Evolutionary conservation across 306 rosid species (phyloP), one percentile per base, ranked within the genome.

Genomic region (Styphnolobium japonicum): DNA sequence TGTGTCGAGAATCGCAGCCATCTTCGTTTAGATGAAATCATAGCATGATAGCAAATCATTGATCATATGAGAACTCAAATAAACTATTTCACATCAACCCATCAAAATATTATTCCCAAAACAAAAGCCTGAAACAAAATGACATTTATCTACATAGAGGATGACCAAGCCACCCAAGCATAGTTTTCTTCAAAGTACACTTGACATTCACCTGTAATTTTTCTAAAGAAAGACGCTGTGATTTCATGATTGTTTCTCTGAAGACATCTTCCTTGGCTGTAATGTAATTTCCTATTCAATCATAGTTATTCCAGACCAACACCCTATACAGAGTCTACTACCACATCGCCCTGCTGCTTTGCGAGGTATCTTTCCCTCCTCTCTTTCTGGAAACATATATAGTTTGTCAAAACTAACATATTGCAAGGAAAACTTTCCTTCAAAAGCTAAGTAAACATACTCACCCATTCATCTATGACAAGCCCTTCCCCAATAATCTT

Each of bases 311-410:
- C 40, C 64, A 71, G 58, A 42, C 45, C 71, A 55, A 79, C 79
- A 48, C 67, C 33, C 83, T 86, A 92, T 77, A 87, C 89, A 31
- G 96, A 90, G 71, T 90, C 98, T 84, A 83, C 78, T 5, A 87
- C 89, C 63, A 87, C 90, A 72, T 91, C 93, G 27, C 85, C 92
- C 83, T 91, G 98, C 85, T 90, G 98, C 65, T 67, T 85, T 10
- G 98, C 98, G 15, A 93, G 93, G 75, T 93, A 93, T 83, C 91
- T 90, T 85, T 93, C 98, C 87, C 97, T 84, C 70, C 98, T 87
- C 78, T 91, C 95, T 87, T 93, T 93, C 98, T 93, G 83, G 14
- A 87, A 79, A 66, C 67, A 34, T 3, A 63, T 5, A 58, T 4
- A 14, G 27, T 34, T n/a, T 12, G 18, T 42, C 51, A 22, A 36